Evolutionary conservation across 768 basidiomycete species (phyloP), one percentile per base, ranked within the genome.

Genomic region (Hemileccinum rubropunctum): DNA sequence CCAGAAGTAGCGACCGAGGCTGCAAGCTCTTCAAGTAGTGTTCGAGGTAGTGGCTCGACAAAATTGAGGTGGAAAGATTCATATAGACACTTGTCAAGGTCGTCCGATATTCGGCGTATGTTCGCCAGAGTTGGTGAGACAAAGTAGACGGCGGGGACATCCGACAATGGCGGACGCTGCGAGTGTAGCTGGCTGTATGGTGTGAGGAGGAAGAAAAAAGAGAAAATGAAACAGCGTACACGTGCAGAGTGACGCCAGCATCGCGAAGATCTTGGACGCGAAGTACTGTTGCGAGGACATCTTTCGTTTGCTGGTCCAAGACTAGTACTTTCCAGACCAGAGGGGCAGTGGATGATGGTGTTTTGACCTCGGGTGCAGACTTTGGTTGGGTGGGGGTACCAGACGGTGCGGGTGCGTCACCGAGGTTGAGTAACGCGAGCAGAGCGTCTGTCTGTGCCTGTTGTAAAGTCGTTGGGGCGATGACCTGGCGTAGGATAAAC

Each of bases 61-160:
- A 98, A 99, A 67, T 95, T 95, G 56, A 99, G 75, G 67, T 98
- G 88, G 66, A 88, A 94, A 0, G 91, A 85, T 60, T 97, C 91
- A 64, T 99, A 99, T 39, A 98, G 77, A 23, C 78, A 76, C 63
- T 92, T 91, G 66, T 85, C 83, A 33, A 98, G 80, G 71, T 99
- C 97, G 66, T 95, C 87, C 14, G 92, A 88, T 76, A 99, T 95
- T 53, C 95, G 81, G 51, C 80, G 77, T 58, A 98, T 80, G 65
- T 98, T 99, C 47, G 75, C 71, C 12, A 90, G 73, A 2, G 92
- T 95, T 0, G 97, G 95, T 0, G 93, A 81, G 44, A 98, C 88
- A 64, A 99, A 97, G 74, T 99, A 99, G 27, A 98, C 80, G 1
- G 97, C 94, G 15, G 97, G 97, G 2, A 99, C 97, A 66, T 99